Base-by-base conservation (phyloP, 1,139 yeast species). In the Candida tropicalis region DNA sequence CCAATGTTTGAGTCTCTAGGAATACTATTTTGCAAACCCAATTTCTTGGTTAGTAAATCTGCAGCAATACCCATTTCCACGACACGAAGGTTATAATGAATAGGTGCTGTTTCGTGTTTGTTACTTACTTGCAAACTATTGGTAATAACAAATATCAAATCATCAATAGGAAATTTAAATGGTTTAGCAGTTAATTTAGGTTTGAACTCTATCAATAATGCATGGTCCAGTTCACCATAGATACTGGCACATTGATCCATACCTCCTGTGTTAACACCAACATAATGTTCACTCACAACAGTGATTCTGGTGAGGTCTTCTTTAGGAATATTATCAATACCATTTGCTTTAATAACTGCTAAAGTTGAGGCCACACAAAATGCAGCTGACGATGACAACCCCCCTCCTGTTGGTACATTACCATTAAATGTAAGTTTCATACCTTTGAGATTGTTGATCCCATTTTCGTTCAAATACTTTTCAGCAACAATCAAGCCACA, bases 201-300 rank as follows among this genome's bases (percentile, higher is more conserved):
- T 49, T 75, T 73, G 63, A 84, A 84, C 49, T 79, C 79, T 35
- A 84, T 81, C 50, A 78, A 73, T 47, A 84, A 61, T 1, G 85
- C 86, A 52, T 83, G 79, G 47, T 72, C 74, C 35, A 63, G 67
- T 53, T 77, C 81, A n/a, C 90, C 90, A 53, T 77, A 83, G 18
- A 84, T 74, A 2, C 86, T 78, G 3, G 91, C 90, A 49, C 85
- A 75, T 63, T 84, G 91, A 59, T 84, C 91, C 87, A 84, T 79
- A 35, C 91, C 91, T 18, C 91, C 91, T 35, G 84, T 81, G 58
- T 82, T 84, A 42, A 84, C 85, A 18, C 91, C 91, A 35, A 84
- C 80, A 45, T 79, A 81, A 62, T 84, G 88, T 57, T 84, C 91
- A 39, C 84, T 79, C 15, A 79, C 82, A 42, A 81, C 84, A 10